A percentile compares a stretch with the other conserved stretches of the same genome.
Conservation (phyloP, 495 filamentous ascomycete genomes). For the Immersiella caudata region DNA sequence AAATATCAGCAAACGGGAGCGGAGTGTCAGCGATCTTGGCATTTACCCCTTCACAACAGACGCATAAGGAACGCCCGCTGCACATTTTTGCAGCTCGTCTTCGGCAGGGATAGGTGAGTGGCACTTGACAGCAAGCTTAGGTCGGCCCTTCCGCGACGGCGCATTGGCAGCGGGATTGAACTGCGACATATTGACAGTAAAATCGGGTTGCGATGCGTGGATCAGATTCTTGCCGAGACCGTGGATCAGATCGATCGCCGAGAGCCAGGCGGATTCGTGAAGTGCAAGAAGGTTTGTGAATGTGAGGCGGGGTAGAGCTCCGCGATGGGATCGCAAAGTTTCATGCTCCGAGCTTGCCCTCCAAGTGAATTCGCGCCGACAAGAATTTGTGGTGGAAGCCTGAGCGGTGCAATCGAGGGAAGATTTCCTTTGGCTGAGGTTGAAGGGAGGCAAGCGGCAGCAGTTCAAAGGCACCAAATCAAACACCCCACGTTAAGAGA, state of each 20-base stretch:
- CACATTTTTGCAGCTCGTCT: slow-evolving; percentile 12
- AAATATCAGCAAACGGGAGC: not conserved
- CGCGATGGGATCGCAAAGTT: too few species aligned
- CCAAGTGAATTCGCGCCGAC: too few species aligned
- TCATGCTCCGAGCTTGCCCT: too few species aligned
- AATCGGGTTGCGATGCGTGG: not conserved
- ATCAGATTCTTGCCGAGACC: not conserved
- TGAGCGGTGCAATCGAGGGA: not conserved
- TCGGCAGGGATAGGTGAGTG: slow-evolving; percentile 14
- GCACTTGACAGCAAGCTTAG: slow-evolving; percentile 21
- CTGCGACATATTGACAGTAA: not conserved
- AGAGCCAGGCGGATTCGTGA: too few species aligned
- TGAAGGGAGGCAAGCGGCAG: not conserved
- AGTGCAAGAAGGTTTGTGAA: too few species aligned
- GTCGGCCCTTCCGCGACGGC: not conserved
- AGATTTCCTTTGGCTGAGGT: not conserved
- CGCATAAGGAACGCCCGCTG: slow-evolving; percentile 33
- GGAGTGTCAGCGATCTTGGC: not conserved
- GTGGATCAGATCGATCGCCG: not conserved
- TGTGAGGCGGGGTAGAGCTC: too few species aligned
- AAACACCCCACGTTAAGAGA: not conserved
- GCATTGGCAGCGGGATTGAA: not conserved
- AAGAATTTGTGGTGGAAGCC: not conserved
- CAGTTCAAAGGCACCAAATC: not conserved
- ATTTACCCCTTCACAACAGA: slow-evolving; percentile 38